Evolutionary conservation across 371 early-diverging fungal genomes (phyloP).

Genomic region (Syncephalastrum monosporum): DNA sequence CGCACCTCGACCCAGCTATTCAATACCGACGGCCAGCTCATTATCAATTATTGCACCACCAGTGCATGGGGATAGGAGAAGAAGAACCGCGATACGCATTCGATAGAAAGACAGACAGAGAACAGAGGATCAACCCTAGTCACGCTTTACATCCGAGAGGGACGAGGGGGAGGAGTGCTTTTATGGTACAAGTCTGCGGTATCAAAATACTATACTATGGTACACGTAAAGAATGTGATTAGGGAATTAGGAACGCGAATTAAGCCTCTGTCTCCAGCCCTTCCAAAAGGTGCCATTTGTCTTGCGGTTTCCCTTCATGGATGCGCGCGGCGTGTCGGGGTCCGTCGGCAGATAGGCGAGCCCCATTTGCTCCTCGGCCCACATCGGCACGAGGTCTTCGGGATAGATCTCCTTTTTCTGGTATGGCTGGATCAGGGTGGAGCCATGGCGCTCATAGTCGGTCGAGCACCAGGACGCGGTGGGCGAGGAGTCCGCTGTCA

Average conservation of each 20-base stretch:
- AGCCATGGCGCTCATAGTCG: conserved; percentile 8
- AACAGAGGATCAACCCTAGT: background rate
- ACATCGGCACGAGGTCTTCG: no score
- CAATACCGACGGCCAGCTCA: conserved; percentile 76
- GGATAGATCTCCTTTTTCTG: no score
- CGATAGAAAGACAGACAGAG: background rate
- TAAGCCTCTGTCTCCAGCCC: conserved; percentile 20
- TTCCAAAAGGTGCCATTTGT: conserved; percentile 21
- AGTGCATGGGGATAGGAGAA: conserved; percentile 78
- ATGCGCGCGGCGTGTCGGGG: no score
- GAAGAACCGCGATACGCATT: background rate
- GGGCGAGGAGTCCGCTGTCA: conserved; percentile 9
- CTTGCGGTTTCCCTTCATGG: background rate
- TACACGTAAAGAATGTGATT: no score
- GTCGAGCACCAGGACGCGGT: conserved; percentile 23
- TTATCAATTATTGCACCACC: conserved; percentile 86
- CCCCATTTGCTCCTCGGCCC: no score
- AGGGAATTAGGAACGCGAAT: no score
- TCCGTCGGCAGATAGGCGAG: no score
- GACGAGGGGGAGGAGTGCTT: no score
- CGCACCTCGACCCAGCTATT: conserved; percentile 60
- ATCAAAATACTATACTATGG: no score
- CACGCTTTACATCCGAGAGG: background rate
- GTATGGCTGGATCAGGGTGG: no score
- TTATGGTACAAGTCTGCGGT: no score